Conservation (phyloP, 1,284 basidiomycete genomes). For the Melanopsichium pennsylvanicum region DNA sequence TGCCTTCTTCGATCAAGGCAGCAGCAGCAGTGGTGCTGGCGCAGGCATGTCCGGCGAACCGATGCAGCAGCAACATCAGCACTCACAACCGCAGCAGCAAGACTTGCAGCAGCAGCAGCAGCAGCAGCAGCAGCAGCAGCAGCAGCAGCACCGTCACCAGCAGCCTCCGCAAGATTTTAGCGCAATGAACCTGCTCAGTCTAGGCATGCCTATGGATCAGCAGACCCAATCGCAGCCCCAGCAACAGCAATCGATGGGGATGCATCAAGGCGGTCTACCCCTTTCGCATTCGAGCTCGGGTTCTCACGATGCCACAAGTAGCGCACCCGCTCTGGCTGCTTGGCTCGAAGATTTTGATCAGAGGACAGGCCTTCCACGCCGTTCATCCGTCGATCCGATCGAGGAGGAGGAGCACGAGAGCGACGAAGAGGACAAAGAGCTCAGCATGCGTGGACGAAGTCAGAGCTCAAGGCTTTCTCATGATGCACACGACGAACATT, state of each 20-base stretch:
- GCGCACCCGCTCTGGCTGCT: constrained; percentile 29
- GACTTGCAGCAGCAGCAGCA: constrained; percentile 5
- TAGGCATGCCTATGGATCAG: constrained; percentile 36
- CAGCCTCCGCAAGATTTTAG: constrained; percentile 34
- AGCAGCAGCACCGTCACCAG: constrained; percentile 20
- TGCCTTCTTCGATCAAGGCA: constrained; percentile 32
- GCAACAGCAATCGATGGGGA: constrained; percentile 11
- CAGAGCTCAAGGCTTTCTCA: constrained; percentile 13
- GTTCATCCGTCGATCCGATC: constrained; percentile 49
- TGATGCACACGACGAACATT: constrained; percentile 33
- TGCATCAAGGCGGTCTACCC: constrained; percentile 15
- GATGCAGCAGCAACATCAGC: constrained; percentile 22
- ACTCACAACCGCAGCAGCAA: constrained; percentile 10
- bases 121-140: constrained; percentile 4
- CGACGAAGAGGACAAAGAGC: constrained; percentile 38
- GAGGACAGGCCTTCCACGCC: constrained; percentile 44
- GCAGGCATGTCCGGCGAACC: constrained; percentile 12
- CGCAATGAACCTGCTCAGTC: constrained; percentile 40
- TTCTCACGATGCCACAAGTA: constrained; percentile 10
- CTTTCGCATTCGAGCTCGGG: constrained; percentile 20
- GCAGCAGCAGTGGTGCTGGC: constrained; percentile 1
- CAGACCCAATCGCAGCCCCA: constrained; percentile 1
- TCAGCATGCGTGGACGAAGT: constrained; percentile 32
- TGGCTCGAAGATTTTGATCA: constrained; percentile 50
- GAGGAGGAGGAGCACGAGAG: constrained; percentile 46